Base-by-base conservation (phyloP, 179 eudicot genomes). In the Silene noctiflora region DNA sequence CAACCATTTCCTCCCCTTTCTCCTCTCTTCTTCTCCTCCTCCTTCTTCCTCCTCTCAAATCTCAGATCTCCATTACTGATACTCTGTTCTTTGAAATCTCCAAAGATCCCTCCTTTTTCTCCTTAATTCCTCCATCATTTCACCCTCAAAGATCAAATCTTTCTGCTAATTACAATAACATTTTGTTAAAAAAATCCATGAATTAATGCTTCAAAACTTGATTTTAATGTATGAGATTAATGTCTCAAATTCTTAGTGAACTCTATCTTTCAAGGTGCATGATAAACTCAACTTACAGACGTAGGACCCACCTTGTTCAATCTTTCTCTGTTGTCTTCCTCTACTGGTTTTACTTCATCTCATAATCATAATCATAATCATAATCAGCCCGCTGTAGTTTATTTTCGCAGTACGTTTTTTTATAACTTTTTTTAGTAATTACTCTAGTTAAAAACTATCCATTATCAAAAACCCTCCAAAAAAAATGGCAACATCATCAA, bases 171-270 rank as follows among this genome's bases (percentile, higher is more conserved):
- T 33, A 33, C 7, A 33, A 33, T 33, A 33, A 4, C 39, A 33
- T 48, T 48, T 48, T 3, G 1, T 13, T 11, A 12, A 48, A 48
- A 48, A 48, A 48, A 48, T 10, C 55, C 55, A 48, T 11, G 16
- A 14, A 78, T 80, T 83, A 70, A 85, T 85, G 83, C 82, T 72
- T 64, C 73, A 75, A 63, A 22, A 10, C 29, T 77, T 72, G 80
- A 69, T 85, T 65, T 85, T 85, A 20, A 80, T 83, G 87, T 85
- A 78, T 76, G 85, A 78, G 76, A 82, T 85, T 85, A 76, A 85
- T 85, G 87, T 85, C 85, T 85, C 85, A 81, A 75, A 81, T 85
- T 80, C 84, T 83, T 65, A 85, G 85, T 83, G 87, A 85, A 78
- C 78, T 85, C 77, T 81, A 75, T 33, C 72, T 78, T 83, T 82